Evolutionary conservation across 73 alveolate species (phyloP).

Genomic region (Halteria grandinella): DNA sequence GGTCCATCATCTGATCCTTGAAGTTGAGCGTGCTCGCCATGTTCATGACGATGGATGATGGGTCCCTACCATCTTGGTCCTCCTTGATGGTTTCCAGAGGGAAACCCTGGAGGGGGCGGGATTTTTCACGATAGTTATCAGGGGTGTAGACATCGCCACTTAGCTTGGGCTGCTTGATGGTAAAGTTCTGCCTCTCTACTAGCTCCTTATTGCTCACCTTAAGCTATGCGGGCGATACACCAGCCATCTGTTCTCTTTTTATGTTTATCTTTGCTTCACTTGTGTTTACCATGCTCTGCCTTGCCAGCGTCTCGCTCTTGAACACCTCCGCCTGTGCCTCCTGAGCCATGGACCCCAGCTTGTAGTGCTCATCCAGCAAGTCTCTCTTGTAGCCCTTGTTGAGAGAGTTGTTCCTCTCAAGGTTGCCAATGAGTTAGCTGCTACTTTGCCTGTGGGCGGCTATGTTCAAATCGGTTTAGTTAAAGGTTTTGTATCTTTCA

Average conservation of each 20-base stretch:
- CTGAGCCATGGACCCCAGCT: conserved; percentile 1
- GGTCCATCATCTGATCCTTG: conserved; percentile 18
- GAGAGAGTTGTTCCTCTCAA: neutral
- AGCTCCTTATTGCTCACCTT: neutral
- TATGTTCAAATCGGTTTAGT: neutral
- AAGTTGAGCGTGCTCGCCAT: neutral
- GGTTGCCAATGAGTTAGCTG: neutral
- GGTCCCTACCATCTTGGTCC: neutral
- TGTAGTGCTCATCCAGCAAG: conserved; percentile 15
- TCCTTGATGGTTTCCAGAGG: neutral
- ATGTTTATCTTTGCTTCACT: neutral
- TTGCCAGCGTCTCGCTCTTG: conserved; percentile 4
- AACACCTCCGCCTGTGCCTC: neutral
- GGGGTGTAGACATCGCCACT: conserved; percentile 37
- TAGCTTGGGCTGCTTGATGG: neutral
- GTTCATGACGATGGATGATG: neutral
- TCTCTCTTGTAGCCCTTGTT: conserved; percentile 14
- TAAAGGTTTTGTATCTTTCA: neutral
- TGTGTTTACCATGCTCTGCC: conserved; percentile 2
- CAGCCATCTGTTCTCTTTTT: neutral
- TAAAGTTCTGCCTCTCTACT: conserved; percentile 24
- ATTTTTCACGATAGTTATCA: neutral
- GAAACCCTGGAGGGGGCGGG: neutral
- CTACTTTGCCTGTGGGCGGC: conserved; percentile 2
- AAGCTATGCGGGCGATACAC: neutral